Evolutionary conservation across 305 asterid species (phyloP), one percentile per base, ranked within the genome.

Genomic region (Fraxinus baroniana): DNA sequence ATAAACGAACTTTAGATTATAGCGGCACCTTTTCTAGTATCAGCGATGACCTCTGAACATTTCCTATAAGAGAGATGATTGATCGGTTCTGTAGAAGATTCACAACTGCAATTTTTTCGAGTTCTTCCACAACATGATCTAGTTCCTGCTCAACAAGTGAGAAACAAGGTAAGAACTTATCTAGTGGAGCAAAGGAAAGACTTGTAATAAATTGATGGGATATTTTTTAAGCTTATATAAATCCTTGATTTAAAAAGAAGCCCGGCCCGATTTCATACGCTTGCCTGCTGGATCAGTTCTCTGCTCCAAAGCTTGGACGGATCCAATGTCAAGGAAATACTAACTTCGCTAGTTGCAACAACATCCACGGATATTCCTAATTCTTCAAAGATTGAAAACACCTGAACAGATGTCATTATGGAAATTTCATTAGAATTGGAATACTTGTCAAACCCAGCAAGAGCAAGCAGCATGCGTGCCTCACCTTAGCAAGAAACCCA

Each of bases 241-340:
- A 41, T 35, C 15, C 71, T 49, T 66, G 83, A 26, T 3, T 17
- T 8, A 81, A 7, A 44, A 85, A 8, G 62, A 79, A 87, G 85
- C 35, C 36, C 6, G 70, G 85, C 37, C 26, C 7, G 68, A 76
- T 75, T 79, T 88, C 89, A 44, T 88, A 90, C 86, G 82, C 93
- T 92, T 91, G 98, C 98, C 98, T 95, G 98, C 94, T 92, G 95
- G 89, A 94, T 91, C 83, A 95, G 88, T 89, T 94, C 99, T 87
- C 98, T 89, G 87, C 97, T 93, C 98, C 99, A 93, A 49, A 95
- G 93, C 93, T 95, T 93, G 82, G 98, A 95, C 39, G 99, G 98
- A 86, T 95, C 99, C 86, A 95, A 83, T 13, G 98, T 95, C 91
- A 95, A 89, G 64, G 99, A 95, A 71, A 95, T 92, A 87, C 98